phyloP scores from a whole-genome alignment of 2,329 filamentous ascomycete genomes.

The Didymella segeticola region DNA sequence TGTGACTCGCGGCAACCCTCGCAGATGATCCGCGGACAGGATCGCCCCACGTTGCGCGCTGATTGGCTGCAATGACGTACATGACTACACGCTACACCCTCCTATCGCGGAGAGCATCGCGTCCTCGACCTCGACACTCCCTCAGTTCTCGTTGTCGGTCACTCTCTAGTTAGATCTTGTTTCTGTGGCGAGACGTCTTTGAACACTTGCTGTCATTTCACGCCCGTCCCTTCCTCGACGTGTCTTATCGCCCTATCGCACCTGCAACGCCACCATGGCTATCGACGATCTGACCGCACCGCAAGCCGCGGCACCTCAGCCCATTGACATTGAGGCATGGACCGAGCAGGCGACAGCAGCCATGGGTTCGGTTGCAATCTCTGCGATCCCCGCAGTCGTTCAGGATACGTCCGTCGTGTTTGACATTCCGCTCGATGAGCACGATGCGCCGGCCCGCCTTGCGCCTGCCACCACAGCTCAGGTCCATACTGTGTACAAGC shows the following conservation, averaged over 20 bases:
- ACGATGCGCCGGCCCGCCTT: slow-evolving; percentile 47
- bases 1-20: background rate
- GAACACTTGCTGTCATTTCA: background rate
- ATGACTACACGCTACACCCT: slow-evolving; percentile 21
- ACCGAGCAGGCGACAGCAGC: slow-evolving; percentile 55
- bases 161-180: background rate
- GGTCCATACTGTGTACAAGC: slow-evolving; percentile 56
- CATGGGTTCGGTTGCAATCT: slow-evolving; percentile 51
- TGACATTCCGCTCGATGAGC: slow-evolving; percentile 75
- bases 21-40: background rate
- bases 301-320: slow-evolving; percentile 32
- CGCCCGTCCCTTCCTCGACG: background rate
- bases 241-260: slow-evolving; percentile 8
- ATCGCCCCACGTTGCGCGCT: slow-evolving; percentile 31
- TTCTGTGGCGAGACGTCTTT: background rate
- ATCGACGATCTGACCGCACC: slow-evolving; percentile 36
- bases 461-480: slow-evolving; percentile 46
- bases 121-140: slow-evolving; percentile 20
- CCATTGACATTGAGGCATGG: slow-evolving; percentile 57
- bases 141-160: slow-evolving; percentile 8
- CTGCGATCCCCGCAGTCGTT: slow-evolving; percentile 33
- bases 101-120: slow-evolving; percentile 31
- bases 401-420: slow-evolving; percentile 69
- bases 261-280: slow-evolving; percentile 40
- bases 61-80: slow-evolving; percentile 38